phyloP scores from a whole-genome alignment of 768 basidiomycete species.

The Trichaptum fuscoviolaceum region DNA sequence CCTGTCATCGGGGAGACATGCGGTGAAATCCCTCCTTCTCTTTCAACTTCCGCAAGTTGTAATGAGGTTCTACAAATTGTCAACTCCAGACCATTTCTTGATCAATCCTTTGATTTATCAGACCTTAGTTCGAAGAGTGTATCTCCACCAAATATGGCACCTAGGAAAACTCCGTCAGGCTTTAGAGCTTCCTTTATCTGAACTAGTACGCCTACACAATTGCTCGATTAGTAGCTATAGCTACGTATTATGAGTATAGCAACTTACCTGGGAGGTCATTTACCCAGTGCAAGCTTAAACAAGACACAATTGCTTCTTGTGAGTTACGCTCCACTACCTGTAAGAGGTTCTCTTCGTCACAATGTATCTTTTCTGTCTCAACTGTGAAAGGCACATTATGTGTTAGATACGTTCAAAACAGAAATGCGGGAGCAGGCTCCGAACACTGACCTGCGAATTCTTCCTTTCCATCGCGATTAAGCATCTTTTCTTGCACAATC shows the following conservation, averaged over 20 bases:
- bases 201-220: conserved; percentile 60
- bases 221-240: conserved; percentile 5
- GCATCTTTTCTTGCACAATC: conserved; percentile 47
- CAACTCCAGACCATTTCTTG: conserved; percentile 3
- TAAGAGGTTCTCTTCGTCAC: conserved; percentile 81
- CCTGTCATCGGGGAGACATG: conserved; percentile 98
- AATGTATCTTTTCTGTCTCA: conserved; percentile 67
- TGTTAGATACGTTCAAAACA: conserved; percentile 1
- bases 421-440: conserved; percentile 4
- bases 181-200: conserved; percentile 82
- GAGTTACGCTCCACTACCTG: conserved; percentile 60
- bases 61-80: conserved; percentile 66
- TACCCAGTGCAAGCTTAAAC: conserved; percentile 92
- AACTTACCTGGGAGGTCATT: conserved; percentile 88
- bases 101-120: conserved; percentile 9
- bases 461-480: conserved; percentile 71
- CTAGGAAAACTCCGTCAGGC: conserved; percentile 93
- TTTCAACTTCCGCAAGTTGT: conserved; percentile 89
- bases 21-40: conserved; percentile 95
- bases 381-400: conserved; percentile 40
- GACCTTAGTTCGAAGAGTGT: conserved; percentile 91
- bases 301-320: conserved; percentile 89
- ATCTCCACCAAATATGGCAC: conserved; percentile 93
- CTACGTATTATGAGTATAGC: neutral
- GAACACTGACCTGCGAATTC: conserved; percentile 69